Conservation (phyloP, 495 filamentous ascomycete genomes). For the Podospora pseudocomata region DNA sequence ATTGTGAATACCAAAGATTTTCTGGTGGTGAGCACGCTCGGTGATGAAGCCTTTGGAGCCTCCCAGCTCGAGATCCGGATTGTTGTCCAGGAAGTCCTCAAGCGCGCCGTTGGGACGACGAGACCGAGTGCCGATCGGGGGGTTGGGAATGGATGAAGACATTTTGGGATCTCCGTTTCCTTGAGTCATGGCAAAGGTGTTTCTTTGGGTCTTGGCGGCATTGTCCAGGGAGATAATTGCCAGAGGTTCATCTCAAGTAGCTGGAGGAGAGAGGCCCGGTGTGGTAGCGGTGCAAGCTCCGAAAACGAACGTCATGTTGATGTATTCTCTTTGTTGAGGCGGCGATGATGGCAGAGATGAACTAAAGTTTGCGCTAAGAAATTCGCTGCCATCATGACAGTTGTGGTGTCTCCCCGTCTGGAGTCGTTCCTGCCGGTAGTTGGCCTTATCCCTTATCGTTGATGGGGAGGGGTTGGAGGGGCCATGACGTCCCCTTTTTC, state of each 20-base stretch:
- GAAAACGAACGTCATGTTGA: neutral
- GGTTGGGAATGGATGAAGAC: neutral
- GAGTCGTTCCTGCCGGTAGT: neutral
- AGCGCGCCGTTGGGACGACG: slow-evolving; percentile 10
- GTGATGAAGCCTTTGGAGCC: slow-evolving; percentile 27
- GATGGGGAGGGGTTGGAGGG: neutral
- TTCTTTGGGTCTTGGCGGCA: neutral
- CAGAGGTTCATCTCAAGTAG: slow-evolving; percentile 3
- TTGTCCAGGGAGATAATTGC: neutral
- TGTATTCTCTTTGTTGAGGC: neutral
- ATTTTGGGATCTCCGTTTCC: neutral
- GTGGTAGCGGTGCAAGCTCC: neutral
- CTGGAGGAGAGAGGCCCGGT: neutral
- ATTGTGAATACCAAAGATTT: slow-evolving; percentile 33
- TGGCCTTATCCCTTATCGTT: neutral
- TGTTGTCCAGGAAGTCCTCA: slow-evolving; percentile 14
- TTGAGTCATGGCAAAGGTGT: neutral
- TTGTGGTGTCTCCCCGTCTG: no score
- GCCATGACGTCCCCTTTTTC: neutral
- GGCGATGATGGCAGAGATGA: neutral
- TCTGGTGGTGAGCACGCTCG: slow-evolving; percentile 32
- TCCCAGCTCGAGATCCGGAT: slow-evolving; percentile 23
- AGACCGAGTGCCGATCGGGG: slow-evolving; percentile 12
- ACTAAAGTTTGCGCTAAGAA: neutral
- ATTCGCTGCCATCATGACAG: neutral